Percentiles rank a stretch among this genome's conserved stretches.
Evolutionary conservation across 2,329 filamentous ascomycete genomes (phyloP).

Genomic region (Diaporthe caulivora): DNA sequence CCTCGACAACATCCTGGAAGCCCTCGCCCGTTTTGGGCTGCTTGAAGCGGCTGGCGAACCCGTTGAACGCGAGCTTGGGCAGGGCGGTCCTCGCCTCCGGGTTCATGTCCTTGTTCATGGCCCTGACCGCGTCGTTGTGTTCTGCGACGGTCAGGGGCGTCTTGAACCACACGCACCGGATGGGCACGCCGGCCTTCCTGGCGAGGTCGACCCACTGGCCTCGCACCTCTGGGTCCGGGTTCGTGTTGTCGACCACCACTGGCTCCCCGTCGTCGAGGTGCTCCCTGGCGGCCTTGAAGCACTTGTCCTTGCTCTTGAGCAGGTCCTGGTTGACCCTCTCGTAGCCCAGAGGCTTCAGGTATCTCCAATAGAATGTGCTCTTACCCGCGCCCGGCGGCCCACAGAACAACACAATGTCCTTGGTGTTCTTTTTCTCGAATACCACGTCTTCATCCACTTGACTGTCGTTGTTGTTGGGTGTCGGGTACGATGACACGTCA

Average conservation of each 20-base stretch:
- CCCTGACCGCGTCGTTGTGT: slow-evolving; percentile 89
- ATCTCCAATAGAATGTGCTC: slow-evolving; percentile 87
- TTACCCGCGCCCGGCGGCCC: slow-evolving; percentile 93
- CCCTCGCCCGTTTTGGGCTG: slow-evolving; percentile 81
- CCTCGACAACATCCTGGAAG: slow-evolving; percentile 81
- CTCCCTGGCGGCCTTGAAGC: slow-evolving; percentile 78
- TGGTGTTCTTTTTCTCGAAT: slow-evolving; percentile 71
- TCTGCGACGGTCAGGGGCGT: slow-evolving; percentile 77
- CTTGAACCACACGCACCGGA: slow-evolving; percentile 89
- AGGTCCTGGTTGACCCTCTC: slow-evolving; percentile 90
- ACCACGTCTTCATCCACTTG: slow-evolving; percentile 50
- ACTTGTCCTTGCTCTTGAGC: slow-evolving; percentile 77
- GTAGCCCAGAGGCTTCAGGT: slow-evolving; percentile 83
- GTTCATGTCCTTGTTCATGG: slow-evolving; percentile 79
- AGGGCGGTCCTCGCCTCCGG: slow-evolving; percentile 82
- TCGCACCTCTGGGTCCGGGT: slow-evolving; percentile 82
- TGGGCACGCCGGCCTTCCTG: slow-evolving; percentile 75
- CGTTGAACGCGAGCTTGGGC: slow-evolving; percentile 83
- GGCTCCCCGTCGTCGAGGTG: slow-evolving; percentile 74
- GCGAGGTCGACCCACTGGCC: slow-evolving; percentile 84
- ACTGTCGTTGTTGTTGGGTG: slow-evolving; percentile 48
- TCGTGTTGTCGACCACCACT: slow-evolving; percentile 94
- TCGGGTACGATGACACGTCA: slow-evolving; percentile 72
- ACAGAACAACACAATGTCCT: slow-evolving; percentile 87
- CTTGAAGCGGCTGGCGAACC: slow-evolving; percentile 79